Evolutionary conservation across 176 grass and related monocot species (phyloP), one percentile per base, ranked within the genome.

Genomic region (Triticum urartu): DNA sequence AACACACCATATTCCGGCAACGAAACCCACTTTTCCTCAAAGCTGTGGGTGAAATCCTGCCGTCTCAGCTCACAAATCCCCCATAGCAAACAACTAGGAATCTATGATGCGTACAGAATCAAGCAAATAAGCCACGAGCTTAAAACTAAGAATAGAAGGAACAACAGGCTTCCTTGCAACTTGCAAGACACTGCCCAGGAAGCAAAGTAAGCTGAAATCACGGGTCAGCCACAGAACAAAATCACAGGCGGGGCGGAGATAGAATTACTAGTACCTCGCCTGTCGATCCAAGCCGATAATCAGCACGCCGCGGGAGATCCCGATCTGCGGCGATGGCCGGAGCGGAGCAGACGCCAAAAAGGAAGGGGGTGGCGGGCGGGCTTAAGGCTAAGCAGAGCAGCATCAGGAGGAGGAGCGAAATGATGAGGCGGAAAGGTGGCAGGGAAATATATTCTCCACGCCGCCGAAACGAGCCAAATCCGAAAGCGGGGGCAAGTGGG

Each of bases 261-360:
- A 76, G 73, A 11, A 77, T 12, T 6, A 28, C 61, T 21, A 38
- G 70, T 17, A 64, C 45, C 36, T 21, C 26, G 38, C 30, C 14
- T 22, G 9, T 18, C 20, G 63, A 69, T 47, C 8, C 75, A 43
- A 81, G 83, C 54, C 48, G 48, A 52, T 6, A 80, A 75, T 10
- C 42, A 38, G 81, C 70, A 56, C 26, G 47, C 20, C 47, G 5
- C 3, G 36, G 3, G 82, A 78, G 89, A 85, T 91, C 90, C 77
- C 86, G 90, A 88, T 88, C 70, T 82, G 22, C 5, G 77, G 25
- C 26, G 36, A 7, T 21, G 74, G 64, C 65, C 43, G 32, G 86
- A 91, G 89, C 81, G 77, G 85, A 36, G 89, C 81, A 85, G 85
- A 36, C 10, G 81, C 61, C 85, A 47, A 80, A 91, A 91, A 36